Percentiles rank a stretch among this genome's conserved stretches.
Conservation (phyloP, 2,329 filamentous ascomycete genomes). For the Xylariaceae sp. region DNA sequence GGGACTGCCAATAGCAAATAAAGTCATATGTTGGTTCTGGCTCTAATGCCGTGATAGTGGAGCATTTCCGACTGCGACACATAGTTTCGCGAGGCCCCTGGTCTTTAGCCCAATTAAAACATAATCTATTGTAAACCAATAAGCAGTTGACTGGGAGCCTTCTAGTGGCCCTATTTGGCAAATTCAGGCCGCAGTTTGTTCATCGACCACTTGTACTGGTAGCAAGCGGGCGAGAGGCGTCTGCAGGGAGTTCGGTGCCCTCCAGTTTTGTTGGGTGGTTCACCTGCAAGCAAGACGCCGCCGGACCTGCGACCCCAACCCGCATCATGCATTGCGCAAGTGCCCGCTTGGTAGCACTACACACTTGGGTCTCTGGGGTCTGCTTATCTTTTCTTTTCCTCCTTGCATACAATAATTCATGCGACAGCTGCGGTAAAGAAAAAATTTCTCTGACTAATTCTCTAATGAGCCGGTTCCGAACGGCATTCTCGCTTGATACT, state of each 20-base stretch:
- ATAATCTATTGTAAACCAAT: background rate
- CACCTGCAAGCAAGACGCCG: constrained; percentile 6
- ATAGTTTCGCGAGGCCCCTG: background rate
- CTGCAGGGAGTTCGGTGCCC: background rate
- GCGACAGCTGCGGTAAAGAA: background rate
- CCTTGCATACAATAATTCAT: background rate
- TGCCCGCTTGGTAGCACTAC: background rate
- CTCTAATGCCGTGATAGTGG: background rate
- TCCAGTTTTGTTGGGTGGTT: background rate
- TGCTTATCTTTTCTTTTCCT: background rate
- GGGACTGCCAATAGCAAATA: background rate
- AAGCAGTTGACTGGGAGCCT: background rate
- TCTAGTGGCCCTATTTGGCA: no score
- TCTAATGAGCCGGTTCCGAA: background rate
- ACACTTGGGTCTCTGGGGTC: background rate
- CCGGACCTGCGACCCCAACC: constrained; percentile 9
- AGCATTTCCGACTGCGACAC: background rate
- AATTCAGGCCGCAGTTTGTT: no score
- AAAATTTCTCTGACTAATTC: background rate
- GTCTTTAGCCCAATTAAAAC: background rate
- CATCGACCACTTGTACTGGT: background rate
- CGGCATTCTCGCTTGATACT: background rate
- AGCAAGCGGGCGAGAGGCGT: background rate
- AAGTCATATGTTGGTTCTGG: background rate
- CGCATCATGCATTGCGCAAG: constrained; percentile 15